Evolutionary conservation across 2,329 filamentous ascomycete genomes (phyloP), one percentile per base, ranked within the genome.

Genomic region (Aspergillus thermomutatus): DNA sequence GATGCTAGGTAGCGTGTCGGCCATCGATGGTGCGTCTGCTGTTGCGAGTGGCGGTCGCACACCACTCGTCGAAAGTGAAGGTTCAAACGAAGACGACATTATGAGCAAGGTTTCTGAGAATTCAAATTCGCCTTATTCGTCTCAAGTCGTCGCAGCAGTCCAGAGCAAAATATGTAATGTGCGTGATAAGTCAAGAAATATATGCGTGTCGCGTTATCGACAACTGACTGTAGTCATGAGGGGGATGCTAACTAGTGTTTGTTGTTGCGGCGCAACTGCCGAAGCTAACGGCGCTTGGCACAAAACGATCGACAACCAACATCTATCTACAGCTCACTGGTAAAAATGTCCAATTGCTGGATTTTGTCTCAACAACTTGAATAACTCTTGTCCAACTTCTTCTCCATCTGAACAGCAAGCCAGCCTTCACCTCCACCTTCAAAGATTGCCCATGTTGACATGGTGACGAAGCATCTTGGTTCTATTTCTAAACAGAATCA

Each of bases 1-100:
- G 74, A 96, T 90, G 72, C 83, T 90, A 37, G 94, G 94, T 8
- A 99, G 85, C 49, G 81, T 81, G 69, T 87, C 84, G 31, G 83
- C 83, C 82, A 86, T 85, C 43, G 82, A 85, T 10, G 81, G 80
- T 52, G 78, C 81, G 64, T 81, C 79, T 50, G 82, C 78, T 14
- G 73, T 73, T 48, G 80, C 75, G 41, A 82, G 73, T 7, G 80
- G 80, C 49, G 80, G 79, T 65, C 82, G 76, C 73, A 81, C 77
- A 52, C 75, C 78, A 62, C 78, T 82, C 49, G 79, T 79, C 27
- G 82, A 83, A 56, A 84, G 76, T 0, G 83, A 84, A 1, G 80
- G 79, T 63, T 85, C 83, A 59, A 86, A 86, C 57, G 82, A 79
- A 50, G 72, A 77, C 49, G 73, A 69, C 69, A 72, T 72, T 23